Base-by-base conservation (phyloP, 257 asterid genomes). In the Salvia hispanica region DNA sequence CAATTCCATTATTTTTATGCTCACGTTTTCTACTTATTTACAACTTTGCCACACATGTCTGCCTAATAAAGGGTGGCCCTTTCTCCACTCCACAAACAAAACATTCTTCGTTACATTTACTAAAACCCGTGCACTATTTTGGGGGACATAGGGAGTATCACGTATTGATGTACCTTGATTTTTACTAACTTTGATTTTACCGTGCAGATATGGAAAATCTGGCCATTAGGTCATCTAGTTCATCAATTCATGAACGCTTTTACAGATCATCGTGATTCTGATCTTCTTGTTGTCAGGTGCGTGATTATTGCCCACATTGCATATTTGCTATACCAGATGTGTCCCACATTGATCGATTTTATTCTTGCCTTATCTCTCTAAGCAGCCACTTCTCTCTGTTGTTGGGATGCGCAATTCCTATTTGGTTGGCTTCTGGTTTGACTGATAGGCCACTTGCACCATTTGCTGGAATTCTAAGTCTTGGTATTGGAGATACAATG, bases 401-500 rank as follows among this genome's bases (percentile, higher is more conserved):
- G 80, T 72, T 94, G 87, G 97, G 99, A 75, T 91, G 97, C 58
- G 96, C 97, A 9, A 80, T 94, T 77, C 97, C 99, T 42, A 91
- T 91, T 70, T 94, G 97, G 96, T 71, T 94, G 75, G 91, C 96
- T 44, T 84, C 95, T 66, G 95, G 92, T 58, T 83, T 75, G 67
- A 87, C 73, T 69, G 97, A 94, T 77, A 89, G 96, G 43, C 97
- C 97, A 59, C 85, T 94, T 70, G 96, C 96, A 64, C 95, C 97
- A 58, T 91, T 91, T 77, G 96, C 99, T 78, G 97, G 97, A 72
- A 94, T 94, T 76, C 78, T 94, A 85, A 94, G 99, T 76, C 95
- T 94, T 76, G 96, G 97, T 69, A 91, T 91, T 66, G 99, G 99
- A 52, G 99, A 94, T 81, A 91, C 99, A 43, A 91, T 94, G 99